Evolutionary conservation across 805 yeast species (phyloP).

Genomic region (Kluyveromyces starmeri): DNA sequence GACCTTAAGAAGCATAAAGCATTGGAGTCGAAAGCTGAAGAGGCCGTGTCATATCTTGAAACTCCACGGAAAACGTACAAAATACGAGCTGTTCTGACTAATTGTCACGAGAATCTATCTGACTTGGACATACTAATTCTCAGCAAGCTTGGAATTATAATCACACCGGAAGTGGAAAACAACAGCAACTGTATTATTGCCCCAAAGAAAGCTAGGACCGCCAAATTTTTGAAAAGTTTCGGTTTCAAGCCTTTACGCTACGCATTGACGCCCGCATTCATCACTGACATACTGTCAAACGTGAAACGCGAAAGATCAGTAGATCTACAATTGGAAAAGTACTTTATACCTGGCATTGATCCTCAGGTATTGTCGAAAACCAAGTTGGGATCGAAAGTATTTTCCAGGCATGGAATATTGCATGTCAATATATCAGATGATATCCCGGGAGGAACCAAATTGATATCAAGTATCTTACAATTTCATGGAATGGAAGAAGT

Average conservation of each 20-base stretch:
- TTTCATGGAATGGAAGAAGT: slow-evolving; percentile 22
- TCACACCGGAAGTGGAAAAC: slow-evolving; percentile 32
- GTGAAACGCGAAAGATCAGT: slow-evolving; percentile 10
- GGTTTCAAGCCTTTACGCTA: slow-evolving; percentile 42
- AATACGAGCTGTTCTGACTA: slow-evolving; percentile 50
- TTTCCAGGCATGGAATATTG: slow-evolving; percentile 18
- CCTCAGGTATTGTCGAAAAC: slow-evolving; percentile 16
- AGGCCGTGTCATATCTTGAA: slow-evolving; percentile 6
- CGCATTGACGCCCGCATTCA: slow-evolving; percentile 47
- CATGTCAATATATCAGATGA: slow-evolving; percentile 19
- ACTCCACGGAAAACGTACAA: slow-evolving; percentile 23
- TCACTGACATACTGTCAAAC: slow-evolving; percentile 37
- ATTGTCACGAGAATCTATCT: slow-evolving; percentile 45
- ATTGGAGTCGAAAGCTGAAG: slow-evolving; percentile 18
- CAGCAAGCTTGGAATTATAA: slow-evolving; percentile 46
- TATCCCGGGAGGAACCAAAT: slow-evolving; percentile 22
- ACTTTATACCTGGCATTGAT: slow-evolving; percentile 30
- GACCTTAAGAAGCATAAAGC: slow-evolving; percentile 25
- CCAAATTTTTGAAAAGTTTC: slow-evolving; percentile 69
- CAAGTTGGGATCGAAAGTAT: slow-evolving; percentile 15
- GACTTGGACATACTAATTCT: slow-evolving; percentile 38
- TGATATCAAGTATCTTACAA: slow-evolving; percentile 19
- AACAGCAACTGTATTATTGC: slow-evolving; percentile 55
- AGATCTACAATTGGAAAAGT: slow-evolving; percentile 21
- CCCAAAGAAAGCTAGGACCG: slow-evolving; percentile 77